Conservation (phyloP, 2,329 filamentous ascomycete species). For the Pseudogymnoascus sp. region DNA sequence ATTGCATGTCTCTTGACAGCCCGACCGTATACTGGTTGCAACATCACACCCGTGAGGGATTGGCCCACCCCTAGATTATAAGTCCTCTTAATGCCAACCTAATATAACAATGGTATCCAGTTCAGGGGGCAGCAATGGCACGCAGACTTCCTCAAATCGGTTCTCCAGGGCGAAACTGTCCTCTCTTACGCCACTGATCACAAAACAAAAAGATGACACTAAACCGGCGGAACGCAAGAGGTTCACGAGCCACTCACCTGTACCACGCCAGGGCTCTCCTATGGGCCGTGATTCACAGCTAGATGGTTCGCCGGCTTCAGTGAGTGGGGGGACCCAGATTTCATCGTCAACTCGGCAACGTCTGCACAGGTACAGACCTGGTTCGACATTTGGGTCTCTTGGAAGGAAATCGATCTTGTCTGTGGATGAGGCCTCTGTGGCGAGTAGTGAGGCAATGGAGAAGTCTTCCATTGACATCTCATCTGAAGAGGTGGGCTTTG, state of each 20-base stretch:
- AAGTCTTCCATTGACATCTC: slow-evolving; percentile 19
- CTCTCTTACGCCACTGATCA: neutral
- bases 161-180: slow-evolving; percentile 1
- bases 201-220: neutral
- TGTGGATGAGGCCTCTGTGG: slow-evolving; percentile 22
- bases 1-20: slow-evolving; percentile 1
- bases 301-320: neutral
- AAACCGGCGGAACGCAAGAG: neutral
- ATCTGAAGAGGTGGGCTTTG: slow-evolving; percentile 1
- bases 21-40: neutral
- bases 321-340: neutral
- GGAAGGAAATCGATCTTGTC: slow-evolving; percentile 25
- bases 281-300: slow-evolving; percentile 3
- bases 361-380: slow-evolving; percentile 25
- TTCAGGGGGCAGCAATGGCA: slow-evolving; percentile 1
- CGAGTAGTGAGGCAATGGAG: slow-evolving; percentile 19
- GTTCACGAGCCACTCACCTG: neutral
- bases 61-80: neutral
- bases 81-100: slow-evolving; percentile 2
- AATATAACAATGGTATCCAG: slow-evolving; percentile 8
- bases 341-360: neutral
- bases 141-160: neutral
- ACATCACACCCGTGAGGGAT: slow-evolving; percentile 2
- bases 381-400: slow-evolving; percentile 28
- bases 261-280: neutral